phyloP scores from a whole-genome alignment of 768 basidiomycete genomes.

The Tylopilus rubrobrunneus region DNA sequence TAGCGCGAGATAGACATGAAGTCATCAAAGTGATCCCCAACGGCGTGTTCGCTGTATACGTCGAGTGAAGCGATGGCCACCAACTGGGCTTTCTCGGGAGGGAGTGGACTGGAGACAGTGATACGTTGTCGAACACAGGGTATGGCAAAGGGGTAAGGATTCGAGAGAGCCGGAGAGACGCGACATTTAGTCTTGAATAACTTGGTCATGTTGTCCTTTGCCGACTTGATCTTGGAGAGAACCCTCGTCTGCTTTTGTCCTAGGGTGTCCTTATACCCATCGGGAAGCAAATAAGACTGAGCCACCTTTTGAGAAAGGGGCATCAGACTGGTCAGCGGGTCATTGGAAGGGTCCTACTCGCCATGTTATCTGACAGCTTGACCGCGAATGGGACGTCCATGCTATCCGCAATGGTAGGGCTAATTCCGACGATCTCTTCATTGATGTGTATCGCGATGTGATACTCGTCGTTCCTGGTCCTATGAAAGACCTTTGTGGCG shows the following conservation, averaged over 20 bases:
- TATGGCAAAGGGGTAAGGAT: too few relatives aligned
- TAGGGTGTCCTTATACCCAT: neutral
- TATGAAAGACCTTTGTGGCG: neutral
- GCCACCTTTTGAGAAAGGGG: too few relatives aligned
- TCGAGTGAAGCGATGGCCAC: too few relatives aligned
- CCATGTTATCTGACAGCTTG: neutral
- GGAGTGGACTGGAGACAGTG: too few relatives aligned
- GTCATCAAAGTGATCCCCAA: neutral
- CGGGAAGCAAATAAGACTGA: neutral
- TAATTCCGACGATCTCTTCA: neutral
- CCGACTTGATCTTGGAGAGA: conserved; percentile 5
- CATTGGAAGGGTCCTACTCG: neutral
- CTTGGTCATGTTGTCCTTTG: conserved; percentile 3
- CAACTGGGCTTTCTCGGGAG: too few relatives aligned
- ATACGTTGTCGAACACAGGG: too few relatives aligned
- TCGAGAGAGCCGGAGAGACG: neutral
- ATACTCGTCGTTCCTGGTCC: neutral
- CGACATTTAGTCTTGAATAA: neutral
- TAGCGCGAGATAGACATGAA: neutral
- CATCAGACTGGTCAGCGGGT: too few relatives aligned
- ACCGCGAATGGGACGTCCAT: neutral
- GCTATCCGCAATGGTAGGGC: neutral
- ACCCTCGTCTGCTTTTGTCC: neutral
- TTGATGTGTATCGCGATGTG: neutral
- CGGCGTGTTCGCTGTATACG: too few relatives aligned